Base-by-base conservation (phyloP, 805 yeast species). In the Pichia thaimueangensis region DNA sequence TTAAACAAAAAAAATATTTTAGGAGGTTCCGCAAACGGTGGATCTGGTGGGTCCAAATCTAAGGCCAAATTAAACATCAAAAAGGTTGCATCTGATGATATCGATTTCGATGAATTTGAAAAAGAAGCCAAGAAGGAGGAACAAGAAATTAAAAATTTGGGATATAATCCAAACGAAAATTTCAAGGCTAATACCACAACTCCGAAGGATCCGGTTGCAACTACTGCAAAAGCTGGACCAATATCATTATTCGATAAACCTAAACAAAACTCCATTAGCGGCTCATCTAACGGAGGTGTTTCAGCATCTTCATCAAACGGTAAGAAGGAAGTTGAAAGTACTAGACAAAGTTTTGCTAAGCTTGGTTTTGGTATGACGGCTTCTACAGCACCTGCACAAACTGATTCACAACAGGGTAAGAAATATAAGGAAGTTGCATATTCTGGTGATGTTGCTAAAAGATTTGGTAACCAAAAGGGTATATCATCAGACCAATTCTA, bases 401-500 rank as follows among this genome's bases (percentile, higher is more conserved):
- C 52, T 13, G 19, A 35, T 5, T 6, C 35, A 3, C 29, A 25
- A 17, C 31, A 52, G 5, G 55, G 47, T 27, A 59, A 55, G 44
- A 57, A 51, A 41, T 49, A 55, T 25, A 62, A 69, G 30, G 60
- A 56, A 41, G 53, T 60, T 42, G 71, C 72, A 52, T 83, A 83
- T 59, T 78, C 87, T 1, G 93, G 93, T 29, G 81, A 80, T 50
- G 84, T 84, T 24, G 78, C 76, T 30, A 71, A 69, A 56, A 86
- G 87, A 67, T 93, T 75, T 59, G 97, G 97, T 43, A 69, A 68
- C 31, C 96, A 89, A 61, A 91, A 86, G 73, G 96, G 89, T 37
- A 93, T 93, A 49, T 93, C 97, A 0, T 89, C 97, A 2, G 97
- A 93, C 64, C 94, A 89, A 67, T 78, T 76, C 56, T 93, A 93